A percentile compares a stretch with the other conserved stretches of the same genome.
Evolutionary conservation across 2,329 filamentous ascomycete species (phyloP).

Genomic region (Paecilomyces formosus): DNA sequence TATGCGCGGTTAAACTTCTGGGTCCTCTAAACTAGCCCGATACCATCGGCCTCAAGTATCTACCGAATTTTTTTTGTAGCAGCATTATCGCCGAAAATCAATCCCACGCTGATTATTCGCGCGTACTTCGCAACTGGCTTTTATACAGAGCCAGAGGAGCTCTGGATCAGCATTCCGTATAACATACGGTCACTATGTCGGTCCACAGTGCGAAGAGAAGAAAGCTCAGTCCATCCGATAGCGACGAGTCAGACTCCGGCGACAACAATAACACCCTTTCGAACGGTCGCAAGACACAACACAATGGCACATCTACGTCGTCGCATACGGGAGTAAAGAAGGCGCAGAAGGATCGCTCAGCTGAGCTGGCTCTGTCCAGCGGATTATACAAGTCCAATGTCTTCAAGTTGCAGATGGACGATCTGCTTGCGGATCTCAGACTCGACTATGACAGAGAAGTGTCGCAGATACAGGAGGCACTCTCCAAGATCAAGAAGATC

Average conservation of each 20-base stretch:
- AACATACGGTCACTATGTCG: slow-evolving; percentile 18
- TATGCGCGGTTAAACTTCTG: not conserved
- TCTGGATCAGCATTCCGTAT: not conserved
- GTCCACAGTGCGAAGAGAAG: slow-evolving; percentile 36
- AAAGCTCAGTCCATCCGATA: slow-evolving; percentile 35
- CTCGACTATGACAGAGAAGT: slow-evolving; percentile 53
- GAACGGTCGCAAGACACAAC: slow-evolving; percentile 12
- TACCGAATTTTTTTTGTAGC: not conserved
- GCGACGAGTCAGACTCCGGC: slow-evolving; percentile 5
- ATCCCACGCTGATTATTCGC: not conserved
- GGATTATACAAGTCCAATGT: slow-evolving; percentile 59
- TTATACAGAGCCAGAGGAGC: not conserved
- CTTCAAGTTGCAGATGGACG: slow-evolving; percentile 61
- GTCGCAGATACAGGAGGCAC: slow-evolving; percentile 44
- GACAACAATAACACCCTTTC: slow-evolving; percentile 25
- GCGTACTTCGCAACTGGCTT: not conserved
- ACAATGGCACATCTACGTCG: slow-evolving; percentile 12
- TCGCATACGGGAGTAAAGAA: slow-evolving; percentile 12
- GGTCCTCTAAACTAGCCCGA: not conserved
- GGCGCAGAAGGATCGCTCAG: slow-evolving; percentile 19
- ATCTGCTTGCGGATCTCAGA: slow-evolving; percentile 51
- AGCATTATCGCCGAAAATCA: not conserved
- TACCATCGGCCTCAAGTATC: not conserved
- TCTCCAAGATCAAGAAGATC: slow-evolving; percentile 48
- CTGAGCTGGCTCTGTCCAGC: slow-evolving; percentile 31